These are phyloP conservation scores for Delonix regia DNA, from an alignment of 306 rosid species.

Conservation along the genomic window DNA sequence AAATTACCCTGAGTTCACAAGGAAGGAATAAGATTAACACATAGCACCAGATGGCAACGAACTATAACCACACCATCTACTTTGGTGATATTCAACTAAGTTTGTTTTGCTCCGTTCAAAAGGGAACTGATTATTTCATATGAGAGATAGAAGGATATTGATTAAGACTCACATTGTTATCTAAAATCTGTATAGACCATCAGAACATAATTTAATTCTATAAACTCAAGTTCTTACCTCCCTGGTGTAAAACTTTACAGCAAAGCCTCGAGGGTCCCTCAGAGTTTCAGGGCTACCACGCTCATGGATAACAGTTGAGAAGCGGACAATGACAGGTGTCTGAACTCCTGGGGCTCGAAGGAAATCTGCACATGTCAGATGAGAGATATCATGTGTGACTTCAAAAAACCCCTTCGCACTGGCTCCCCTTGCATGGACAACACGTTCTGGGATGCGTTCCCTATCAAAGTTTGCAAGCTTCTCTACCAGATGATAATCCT, in stretches of 20 bases:
- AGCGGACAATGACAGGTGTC: constrained; percentile 6
- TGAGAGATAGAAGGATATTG: background rate
- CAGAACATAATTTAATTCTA: background rate
- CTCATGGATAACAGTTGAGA: constrained; percentile 13
- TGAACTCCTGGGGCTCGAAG: constrained; percentile 7
- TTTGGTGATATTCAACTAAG: background rate
- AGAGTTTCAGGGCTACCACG: constrained; percentile 20
- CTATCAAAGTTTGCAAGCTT: constrained; percentile 9
- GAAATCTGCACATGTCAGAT: constrained; percentile 5
- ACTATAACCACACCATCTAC: background rate
- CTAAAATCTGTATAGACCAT: background rate
- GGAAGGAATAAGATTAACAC: background rate
- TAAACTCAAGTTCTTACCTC: background rate
- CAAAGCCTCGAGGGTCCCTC: constrained; percentile 14
- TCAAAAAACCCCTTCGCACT: constrained; percentile 10
- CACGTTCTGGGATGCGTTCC: constrained; percentile 7
- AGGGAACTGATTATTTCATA: background rate
- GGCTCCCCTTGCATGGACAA: constrained; percentile 12
- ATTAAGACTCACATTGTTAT: background rate
- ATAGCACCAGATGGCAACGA: background rate
- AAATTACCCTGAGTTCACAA: background rate
- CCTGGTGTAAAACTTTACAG: constrained; percentile 7
- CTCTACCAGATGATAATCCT: constrained; percentile 9
- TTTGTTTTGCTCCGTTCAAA: background rate
- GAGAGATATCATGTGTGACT: constrained; percentile 12